Evolutionary conservation across 192 early-diverging fungal genomes (phyloP), one percentile per base, ranked within the genome.

Genomic region (Bifiguratus adelaidae): DNA sequence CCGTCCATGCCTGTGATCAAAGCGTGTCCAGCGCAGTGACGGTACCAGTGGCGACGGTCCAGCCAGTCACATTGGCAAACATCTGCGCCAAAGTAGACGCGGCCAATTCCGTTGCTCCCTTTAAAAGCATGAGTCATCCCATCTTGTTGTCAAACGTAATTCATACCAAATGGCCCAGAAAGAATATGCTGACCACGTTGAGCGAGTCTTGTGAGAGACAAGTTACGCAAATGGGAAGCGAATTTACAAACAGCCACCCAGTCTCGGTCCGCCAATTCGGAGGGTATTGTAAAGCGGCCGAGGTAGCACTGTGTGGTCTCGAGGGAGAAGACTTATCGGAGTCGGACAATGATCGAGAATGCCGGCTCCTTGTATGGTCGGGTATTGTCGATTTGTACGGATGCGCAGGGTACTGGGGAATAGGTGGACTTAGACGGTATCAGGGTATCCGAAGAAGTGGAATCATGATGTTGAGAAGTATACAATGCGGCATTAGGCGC

Each of bases 21-120:
- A 85, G 68, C 0, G 85, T 90, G 48, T 90, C 87, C 2, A 90
- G 63, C 0, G 83, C 80, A 6, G 79, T 65, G 1, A 76, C 68
- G 7, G 80, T 66, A 3, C 87, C 87, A 7, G 81, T 66, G 3
- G 67, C 68, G 18, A 85, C 73, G 6, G 82, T 77, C 35, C 70
- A 74, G 6, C 81, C 78, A 4, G 75, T 74, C 9, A 88, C 77
- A 0, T 80, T 70, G 11, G 78, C 73, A 38, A 78, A 78, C 80
- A 86, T 86, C 24, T 77, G 75, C 5, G 63, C 80, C 51, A 88
- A 62, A 9, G 83, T 71, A 0, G 82, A 71, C 1, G 82, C 78
- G 11, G 83, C 82, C 15, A 88, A 59, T 65, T 83, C 81, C 30
- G 59, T 48, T 13, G 71, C 45, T 19, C 75, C 70, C 48, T 57